Base-by-base conservation (phyloP, 2,329 filamentous ascomycete genomes). In the Phaeosphaeria sp. region DNA sequence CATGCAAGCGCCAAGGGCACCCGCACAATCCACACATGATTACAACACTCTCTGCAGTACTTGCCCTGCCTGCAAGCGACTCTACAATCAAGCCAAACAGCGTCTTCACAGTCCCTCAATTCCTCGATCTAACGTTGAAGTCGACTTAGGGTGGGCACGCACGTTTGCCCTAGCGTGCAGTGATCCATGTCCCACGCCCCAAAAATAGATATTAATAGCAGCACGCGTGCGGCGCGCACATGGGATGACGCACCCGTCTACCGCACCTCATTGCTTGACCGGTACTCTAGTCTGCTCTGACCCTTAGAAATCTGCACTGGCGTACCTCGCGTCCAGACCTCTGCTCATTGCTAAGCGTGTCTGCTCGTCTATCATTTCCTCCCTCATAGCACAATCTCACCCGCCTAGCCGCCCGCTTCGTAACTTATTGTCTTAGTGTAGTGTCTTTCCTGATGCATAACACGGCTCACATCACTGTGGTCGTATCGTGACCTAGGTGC, bases 381-480 rank as follows among this genome's bases (percentile, higher is more conserved):
- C 11, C 25, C 5, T 30, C 25, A 30, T 5, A 30, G 25, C 30
- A 60, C 54, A 58, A 66, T 71, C 71, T 73, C 54, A 73, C 71
- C 64, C 64, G 65, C 66, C 56, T 72, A 74, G 52, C 69, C 71
- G 71, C 71, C 67, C 62, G 59, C 25, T 27, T 27, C 25, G 25
- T 27, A 27, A 27, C 5, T 27, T 27, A 27, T 27, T 9, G 4
- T 27, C 25, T 27, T 36, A 11, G 46, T 36, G 30, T 15, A 11
- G 6, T 36, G 30, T 36, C 22, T 46, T 51, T 62, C 59, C 59
- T 58, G 52, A 60, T 65, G 41, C 62, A 62, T 54, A 54, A 39
- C 33, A 33, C 58, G 56, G 50, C 44, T 36, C 30, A 13, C 30
- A 13, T 11, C 42, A 5, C 42, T 13, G n/a, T 21, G 42, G 22